Evolutionary conservation across 768 basidiomycete genomes (phyloP).

Genomic region (Cystofilobasidium ferigula): DNA sequence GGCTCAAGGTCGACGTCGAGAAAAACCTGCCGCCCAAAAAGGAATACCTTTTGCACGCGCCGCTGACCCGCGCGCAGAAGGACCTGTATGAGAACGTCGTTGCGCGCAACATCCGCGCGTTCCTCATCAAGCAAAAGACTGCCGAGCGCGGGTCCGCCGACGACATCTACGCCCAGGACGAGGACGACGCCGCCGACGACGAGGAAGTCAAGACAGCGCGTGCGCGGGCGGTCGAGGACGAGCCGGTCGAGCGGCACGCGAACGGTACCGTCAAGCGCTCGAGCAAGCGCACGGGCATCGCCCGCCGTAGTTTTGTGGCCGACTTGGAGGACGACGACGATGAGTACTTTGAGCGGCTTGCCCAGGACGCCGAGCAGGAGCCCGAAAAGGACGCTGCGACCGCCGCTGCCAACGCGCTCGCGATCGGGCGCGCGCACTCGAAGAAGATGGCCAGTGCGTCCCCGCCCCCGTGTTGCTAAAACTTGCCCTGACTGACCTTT

Average conservation of each 20-base stretch:
- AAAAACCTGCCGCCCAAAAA: conserved; percentile 67
- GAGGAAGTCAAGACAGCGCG: conserved; percentile 33
- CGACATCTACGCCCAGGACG: not conserved
- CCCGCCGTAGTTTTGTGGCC: conserved; percentile 8
- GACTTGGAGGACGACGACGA: conserved; percentile 36
- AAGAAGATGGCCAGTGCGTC: conserved; percentile 51
- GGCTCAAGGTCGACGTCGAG: conserved; percentile 88
- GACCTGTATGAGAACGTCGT: conserved; percentile 73
- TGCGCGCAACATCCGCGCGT: conserved; percentile 53
- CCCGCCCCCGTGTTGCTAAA: conserved; percentile 4
- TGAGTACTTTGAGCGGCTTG: conserved; percentile 35
- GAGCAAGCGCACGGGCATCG: conserved; percentile 12
- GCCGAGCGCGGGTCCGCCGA: too few relatives aligned
- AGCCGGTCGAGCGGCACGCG: conserved; percentile 21
- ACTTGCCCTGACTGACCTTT: not conserved
- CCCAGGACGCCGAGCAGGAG: not conserved
- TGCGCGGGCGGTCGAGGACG: conserved; percentile 9
- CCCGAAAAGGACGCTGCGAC: not conserved
- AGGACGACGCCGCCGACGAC: conserved; percentile 9
- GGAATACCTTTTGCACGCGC: conserved; percentile 87
- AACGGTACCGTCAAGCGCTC: conserved; percentile 35
- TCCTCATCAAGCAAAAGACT: conserved; percentile 45
- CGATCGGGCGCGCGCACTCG: conserved; percentile 51
- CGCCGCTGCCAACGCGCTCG: conserved; percentile 36
- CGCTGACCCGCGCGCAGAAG: conserved; percentile 69